A percentile compares a stretch with the other conserved stretches of the same genome.
Conservation (phyloP, 768 basidiomycete genomes). For the Scleroderma bovista region DNA sequence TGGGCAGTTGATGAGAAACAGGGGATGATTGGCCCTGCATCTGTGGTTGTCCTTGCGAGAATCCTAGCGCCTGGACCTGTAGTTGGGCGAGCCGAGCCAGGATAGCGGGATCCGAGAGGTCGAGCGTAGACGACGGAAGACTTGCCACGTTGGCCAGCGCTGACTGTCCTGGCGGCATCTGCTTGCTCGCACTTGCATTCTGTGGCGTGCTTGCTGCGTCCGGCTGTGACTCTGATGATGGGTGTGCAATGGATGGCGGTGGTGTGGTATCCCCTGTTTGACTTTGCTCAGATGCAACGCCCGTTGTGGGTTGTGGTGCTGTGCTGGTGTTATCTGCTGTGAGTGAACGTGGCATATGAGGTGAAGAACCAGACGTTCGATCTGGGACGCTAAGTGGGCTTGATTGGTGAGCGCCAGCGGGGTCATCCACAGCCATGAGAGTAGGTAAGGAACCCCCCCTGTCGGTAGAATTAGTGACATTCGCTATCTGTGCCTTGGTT, state of each 20-base stretch:
- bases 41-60: background rate
- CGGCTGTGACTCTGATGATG: background rate
- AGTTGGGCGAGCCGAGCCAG: conserved; percentile 21
- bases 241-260: background rate
- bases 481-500: conserved; percentile 14
- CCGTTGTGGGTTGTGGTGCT: background rate
- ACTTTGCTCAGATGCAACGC: background rate
- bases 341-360: conserved; percentile 7
- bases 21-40: conserved; percentile 3
- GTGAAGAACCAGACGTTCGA: conserved; percentile 9
- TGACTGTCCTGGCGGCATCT: conserved; percentile 1
- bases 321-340: background rate
- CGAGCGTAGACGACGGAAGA: conserved; percentile 7
- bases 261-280: background rate
- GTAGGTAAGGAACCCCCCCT: background rate
- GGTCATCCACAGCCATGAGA: too few species aligned
- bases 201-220: conserved; percentile 2
- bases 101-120: conserved; percentile 19
- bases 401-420: conserved; percentile 8
- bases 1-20: background rate
- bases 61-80: conserved; percentile 13
- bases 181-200: background rate
- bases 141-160: background rate
- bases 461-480: background rate
- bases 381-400: conserved; percentile 9